Evolutionary conservation across 306 rosid species (phyloP), one percentile per base, ranked within the genome.

Genomic region (Delonix regia): DNA sequence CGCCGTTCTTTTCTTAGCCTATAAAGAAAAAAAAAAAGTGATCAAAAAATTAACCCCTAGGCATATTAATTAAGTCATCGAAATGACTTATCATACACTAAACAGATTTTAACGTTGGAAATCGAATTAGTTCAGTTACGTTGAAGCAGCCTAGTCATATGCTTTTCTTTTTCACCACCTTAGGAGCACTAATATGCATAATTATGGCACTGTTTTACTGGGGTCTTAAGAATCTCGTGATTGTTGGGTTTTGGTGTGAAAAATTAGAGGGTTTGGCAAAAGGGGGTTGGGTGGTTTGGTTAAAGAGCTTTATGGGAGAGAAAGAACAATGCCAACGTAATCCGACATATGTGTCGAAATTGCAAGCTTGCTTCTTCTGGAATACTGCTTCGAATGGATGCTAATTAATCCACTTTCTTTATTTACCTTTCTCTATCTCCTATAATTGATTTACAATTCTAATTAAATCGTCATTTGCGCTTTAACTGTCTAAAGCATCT

Each of bases 341-440:
- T 38, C 6, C 41, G 6, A 38, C 47, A 45, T 13, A 45, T 45
- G 51, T 51, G 22, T 21, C 69, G 15, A 34, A 34, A 34, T 16
- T 63, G 21, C 69, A 63, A 19, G 25, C 34, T 63, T 33, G 69
- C 69, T 63, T 63, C 69, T 36, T 36, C 69, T 63, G 4, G 15
- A 63, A 63, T 63, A 34, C 41, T 63, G 69, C 47, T 21, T 33
- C 25, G 14, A 8, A 63, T 63, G 25, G 9, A 33, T 25, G 28
- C 63, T 15, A 13, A 7, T 61, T 28, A 13, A 7, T 61, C 30
- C 44, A 9, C 69, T 33, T 62, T 62, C 11, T 4, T 15, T 18
- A 4, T 4, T 15, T 18, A 4, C 45, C 39, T 34, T 33, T 19
- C 9, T 16, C 56, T 0, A 4, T 51, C 21, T 45, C 4, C 9